Base-by-base conservation (phyloP, 345 rosid species). In the Moricandia arvensis region DNA sequence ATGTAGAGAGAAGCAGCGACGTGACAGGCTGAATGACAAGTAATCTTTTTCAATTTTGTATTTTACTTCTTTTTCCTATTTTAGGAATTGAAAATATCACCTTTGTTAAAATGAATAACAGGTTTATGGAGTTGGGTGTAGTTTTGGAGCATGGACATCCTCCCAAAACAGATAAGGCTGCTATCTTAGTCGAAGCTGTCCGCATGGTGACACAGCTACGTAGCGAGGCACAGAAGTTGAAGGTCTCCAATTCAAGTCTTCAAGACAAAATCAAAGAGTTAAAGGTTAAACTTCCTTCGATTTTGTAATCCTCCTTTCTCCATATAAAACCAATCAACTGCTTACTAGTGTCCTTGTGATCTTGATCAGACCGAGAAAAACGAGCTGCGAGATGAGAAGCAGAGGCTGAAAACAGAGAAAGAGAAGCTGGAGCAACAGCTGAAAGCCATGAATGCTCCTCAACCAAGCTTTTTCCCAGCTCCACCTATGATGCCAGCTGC, bases 11-110 rank as follows among this genome's bases (percentile, higher is more conserved):
- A 95, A 95, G 87, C 66, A 86, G 89, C 97, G 99, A 12, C 86
- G 99, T 66, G 97, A 92, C 79, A 86, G 83, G 80, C 89, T 95
- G 59, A 95, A 92, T 73, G 99, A 95, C 88, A 95, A 90, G 99
- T 95, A 85, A 59, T 69, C 34, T 47, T 38, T 78, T 10, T 18
- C 13, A 30, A 29, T 63, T 63, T 37, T 57, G 61, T 63, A 55
- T 63, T 6, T 62, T 10, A 26, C 70, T 76, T 64, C 12, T 15
- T 8, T 4, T 66, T 13, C 33, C 41, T 53, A 38, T 17, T 15
- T 13, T 2, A 41, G 55, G 79, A 47, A 68, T 55, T 27, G 38
- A 59, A 26, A 35, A 30, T 55, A 53, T 35, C 1, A 0, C 9
- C 2, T 59, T 71, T 8, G 17, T 57, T 72, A 49, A 34, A 12